A percentile compares a stretch with the other conserved stretches of the same genome.
Evolutionary conservation across 371 early-diverging fungal species (phyloP).

Genomic region (Rhizomucor pusillus): DNA sequence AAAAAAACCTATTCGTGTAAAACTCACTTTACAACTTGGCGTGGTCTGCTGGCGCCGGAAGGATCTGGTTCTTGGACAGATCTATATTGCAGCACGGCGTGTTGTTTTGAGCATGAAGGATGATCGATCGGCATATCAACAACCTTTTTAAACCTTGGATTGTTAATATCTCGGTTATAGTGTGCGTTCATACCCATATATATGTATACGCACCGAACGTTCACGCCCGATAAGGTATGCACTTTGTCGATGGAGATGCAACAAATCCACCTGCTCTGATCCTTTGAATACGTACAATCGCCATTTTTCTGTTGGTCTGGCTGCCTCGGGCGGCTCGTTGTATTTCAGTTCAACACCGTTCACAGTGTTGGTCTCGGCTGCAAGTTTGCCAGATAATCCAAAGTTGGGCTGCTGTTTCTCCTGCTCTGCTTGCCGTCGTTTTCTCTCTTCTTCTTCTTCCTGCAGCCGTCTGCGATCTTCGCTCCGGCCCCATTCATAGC

Average conservation of each 20-base stretch:
- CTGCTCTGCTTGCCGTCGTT: conserved; percentile 12
- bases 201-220: conserved; percentile 60
- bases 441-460: conserved; percentile 3
- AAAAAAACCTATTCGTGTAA: neutral
- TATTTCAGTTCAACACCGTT: conserved; percentile 88
- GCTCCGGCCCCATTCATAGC: conserved; percentile 15
- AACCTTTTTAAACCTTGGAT: too few relatives aligned
- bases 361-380: conserved; percentile 79
- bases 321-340: conserved; percentile 87
- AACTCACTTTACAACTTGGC: conserved; percentile 50
- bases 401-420: conserved; percentile 49
- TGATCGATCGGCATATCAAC: conserved; percentile 91
- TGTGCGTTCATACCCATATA: too few relatives aligned
- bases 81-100: conserved; percentile 88
- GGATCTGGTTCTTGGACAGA: conserved; percentile 48
- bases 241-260: conserved; percentile 84
- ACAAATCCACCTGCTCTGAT: conserved; percentile 79
- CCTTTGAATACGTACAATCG: conserved; percentile 93
- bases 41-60: conserved; percentile 22
- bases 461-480: conserved; percentile 12
- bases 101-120: conserved; percentile 85
- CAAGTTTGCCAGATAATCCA: conserved; percentile 80
- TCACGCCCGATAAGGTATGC: conserved; percentile 91
- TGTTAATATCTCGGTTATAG: too few relatives aligned
- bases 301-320: conserved; percentile 73